These are phyloP conservation scores for Pseudonectria foliicola DNA, from an alignment of 2,329 filamentous ascomycete genomes.

Conservation along the genomic window DNA sequence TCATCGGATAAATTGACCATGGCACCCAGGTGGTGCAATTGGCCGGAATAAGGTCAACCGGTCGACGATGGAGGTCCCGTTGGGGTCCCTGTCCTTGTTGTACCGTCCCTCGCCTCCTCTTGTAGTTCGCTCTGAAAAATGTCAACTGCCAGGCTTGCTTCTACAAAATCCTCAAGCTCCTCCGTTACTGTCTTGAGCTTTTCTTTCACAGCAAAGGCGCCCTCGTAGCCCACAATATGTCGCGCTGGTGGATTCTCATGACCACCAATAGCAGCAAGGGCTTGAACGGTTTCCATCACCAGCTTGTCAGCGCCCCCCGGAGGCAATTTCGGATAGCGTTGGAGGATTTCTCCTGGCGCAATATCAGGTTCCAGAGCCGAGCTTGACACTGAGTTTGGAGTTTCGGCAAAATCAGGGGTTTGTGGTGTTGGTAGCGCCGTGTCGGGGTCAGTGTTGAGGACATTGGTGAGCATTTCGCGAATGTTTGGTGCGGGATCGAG, in stretches of 20 bases:
- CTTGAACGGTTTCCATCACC: constrained; percentile 84
- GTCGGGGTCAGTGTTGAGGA: constrained; percentile 69
- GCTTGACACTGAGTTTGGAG: constrained; percentile 25
- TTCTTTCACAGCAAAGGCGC: constrained; percentile 81
- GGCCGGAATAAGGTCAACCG: constrained; percentile 3
- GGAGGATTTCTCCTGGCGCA: constrained; percentile 42
- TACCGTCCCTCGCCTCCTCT: constrained; percentile 41
- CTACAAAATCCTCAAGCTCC: constrained; percentile 92
- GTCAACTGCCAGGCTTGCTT: constrained; percentile 80
- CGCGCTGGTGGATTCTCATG: constrained; percentile 92
- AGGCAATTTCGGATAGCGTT: constrained; percentile 68
- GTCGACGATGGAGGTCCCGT: constrained; percentile 15
- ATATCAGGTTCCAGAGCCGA: constrained; percentile 26
- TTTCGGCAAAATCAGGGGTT: constrained; percentile 19
- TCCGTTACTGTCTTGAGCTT: constrained; percentile 95
- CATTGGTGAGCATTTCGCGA: constrained; percentile 72
- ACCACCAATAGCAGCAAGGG: constrained; percentile 83
- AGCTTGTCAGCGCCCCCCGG: constrained; percentile 62
- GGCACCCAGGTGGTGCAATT: too few relatives aligned
- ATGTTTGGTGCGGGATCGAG: constrained; percentile 63
- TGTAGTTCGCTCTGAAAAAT: constrained; percentile 55
- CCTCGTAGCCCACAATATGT: constrained; percentile 90
- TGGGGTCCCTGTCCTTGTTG: constrained; percentile 20
- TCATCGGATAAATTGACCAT: too few relatives aligned
- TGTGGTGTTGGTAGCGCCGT: constrained; percentile 37